Evolutionary conservation across 441 rosid species (phyloP).

Genomic region (Erodium moschatum): DNA sequence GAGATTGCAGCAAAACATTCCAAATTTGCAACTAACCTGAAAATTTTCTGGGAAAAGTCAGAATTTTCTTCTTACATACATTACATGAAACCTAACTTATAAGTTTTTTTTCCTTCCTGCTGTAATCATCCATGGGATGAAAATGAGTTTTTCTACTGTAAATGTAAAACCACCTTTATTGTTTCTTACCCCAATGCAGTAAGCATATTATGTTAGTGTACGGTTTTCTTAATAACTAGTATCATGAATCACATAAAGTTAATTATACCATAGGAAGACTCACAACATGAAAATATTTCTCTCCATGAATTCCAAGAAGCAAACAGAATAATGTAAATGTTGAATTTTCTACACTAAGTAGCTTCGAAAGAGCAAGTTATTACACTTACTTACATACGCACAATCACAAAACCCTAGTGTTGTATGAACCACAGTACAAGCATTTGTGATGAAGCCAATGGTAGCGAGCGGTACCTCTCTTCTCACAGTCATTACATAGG

Average conservation of each 20-base stretch:
- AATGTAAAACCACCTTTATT: not conserved
- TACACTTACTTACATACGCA: constrained; percentile 10
- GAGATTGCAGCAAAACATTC: not conserved
- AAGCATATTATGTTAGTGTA: not conserved
- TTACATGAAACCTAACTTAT: not conserved
- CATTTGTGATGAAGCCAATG: constrained; percentile 87
- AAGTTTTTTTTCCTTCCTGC: not conserved
- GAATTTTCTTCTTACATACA: not conserved
- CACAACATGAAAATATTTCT: not conserved
- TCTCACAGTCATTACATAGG: constrained; percentile 80
- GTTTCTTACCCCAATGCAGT: not conserved
- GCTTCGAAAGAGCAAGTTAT: constrained; percentile 13
- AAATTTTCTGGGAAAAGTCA: not conserved
- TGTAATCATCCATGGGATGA: not conserved
- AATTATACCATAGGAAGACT: not conserved
- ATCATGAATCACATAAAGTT: not conserved
- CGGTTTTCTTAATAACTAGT: not conserved
- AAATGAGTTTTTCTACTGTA: not conserved
- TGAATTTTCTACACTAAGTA: too few relatives aligned
- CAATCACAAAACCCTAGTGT: constrained; percentile 50
- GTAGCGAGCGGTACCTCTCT: constrained; percentile 54
- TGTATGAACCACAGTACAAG: constrained; percentile 59
- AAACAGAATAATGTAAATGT: not conserved
- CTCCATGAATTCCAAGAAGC: constrained; percentile 5
- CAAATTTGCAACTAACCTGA: not conserved